Percentiles rank a stretch among this genome's conserved stretches.
Conservation (phyloP, 2,329 filamentous ascomycete genomes). For the Salinomyces thailandicus region DNA sequence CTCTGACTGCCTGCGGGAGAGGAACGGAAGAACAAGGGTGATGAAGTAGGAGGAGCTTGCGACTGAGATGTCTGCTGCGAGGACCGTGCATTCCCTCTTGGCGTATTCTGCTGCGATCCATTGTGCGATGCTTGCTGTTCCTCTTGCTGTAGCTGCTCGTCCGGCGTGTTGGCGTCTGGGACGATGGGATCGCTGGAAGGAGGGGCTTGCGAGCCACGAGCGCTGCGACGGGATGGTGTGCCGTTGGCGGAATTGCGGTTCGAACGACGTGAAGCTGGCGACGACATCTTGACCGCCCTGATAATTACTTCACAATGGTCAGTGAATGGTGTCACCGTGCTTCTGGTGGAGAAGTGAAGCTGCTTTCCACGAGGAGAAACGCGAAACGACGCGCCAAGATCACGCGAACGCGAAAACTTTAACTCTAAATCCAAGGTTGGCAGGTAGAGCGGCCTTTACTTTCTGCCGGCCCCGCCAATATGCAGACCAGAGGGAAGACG, state of each 20-base stretch:
- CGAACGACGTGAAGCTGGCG: slow-evolving; percentile 47
- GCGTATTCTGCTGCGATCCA: slow-evolving; percentile 34
- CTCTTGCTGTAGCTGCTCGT: slow-evolving; percentile 35
- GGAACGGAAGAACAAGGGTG: slow-evolving; percentile 67
- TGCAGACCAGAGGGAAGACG: too few species aligned
- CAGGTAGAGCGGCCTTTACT: too few species aligned
- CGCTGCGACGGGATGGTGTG: slow-evolving; percentile 36
- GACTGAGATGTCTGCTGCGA: slow-evolving; percentile 34
- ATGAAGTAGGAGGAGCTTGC: slow-evolving; percentile 45
- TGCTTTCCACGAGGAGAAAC: too few species aligned
- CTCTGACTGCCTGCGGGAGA: slow-evolving; percentile 43
- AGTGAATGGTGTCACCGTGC: too few species aligned
- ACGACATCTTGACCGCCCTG: slow-evolving; percentile 48
- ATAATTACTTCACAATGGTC: too few species aligned
- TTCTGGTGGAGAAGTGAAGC: too few species aligned
- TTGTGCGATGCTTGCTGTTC: slow-evolving; percentile 29
- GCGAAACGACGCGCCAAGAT: too few species aligned
- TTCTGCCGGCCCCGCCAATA: too few species aligned
- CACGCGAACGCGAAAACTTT: too few species aligned
- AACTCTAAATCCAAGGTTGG: too few species aligned
- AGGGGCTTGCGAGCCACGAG: slow-evolving; percentile 45
- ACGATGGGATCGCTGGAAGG: slow-evolving; percentile 32
- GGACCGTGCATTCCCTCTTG: slow-evolving; percentile 30
- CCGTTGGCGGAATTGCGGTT: slow-evolving; percentile 41
- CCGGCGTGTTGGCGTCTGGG: slow-evolving; percentile 16